These are phyloP conservation scores for Sarcomyxa edulis DNA, from an alignment of 768 basidiomycete species.

Conservation along the genomic window DNA sequence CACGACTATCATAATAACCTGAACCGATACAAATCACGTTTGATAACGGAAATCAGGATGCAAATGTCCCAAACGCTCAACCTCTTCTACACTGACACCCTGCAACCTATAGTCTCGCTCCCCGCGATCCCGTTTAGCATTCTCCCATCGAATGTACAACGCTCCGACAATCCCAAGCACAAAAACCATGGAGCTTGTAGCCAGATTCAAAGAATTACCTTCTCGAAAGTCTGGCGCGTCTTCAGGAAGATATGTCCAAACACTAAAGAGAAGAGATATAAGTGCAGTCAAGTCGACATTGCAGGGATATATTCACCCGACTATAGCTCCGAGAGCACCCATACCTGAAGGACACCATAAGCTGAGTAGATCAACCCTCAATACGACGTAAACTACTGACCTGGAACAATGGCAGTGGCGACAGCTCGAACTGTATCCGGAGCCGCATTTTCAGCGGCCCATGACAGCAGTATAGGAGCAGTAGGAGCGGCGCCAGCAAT, in stretches of 20 bases:
- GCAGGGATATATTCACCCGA: constrained; percentile 27
- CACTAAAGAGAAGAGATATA: constrained; percentile 18
- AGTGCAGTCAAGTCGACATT: not conserved
- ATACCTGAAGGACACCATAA: constrained; percentile 26
- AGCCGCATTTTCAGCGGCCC: constrained; percentile 45
- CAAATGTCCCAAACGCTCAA: constrained; percentile 35
- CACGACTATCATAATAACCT: no score
- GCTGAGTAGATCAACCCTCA: not conserved
- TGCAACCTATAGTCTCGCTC: constrained; percentile 34
- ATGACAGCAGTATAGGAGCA: constrained; percentile 37
- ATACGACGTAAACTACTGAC: constrained; percentile 12
- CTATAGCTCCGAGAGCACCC: constrained; percentile 38
- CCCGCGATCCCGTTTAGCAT: constrained; percentile 35
- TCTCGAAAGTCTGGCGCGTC: constrained; percentile 43
- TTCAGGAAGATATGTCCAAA: constrained; percentile 41
- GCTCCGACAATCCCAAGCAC: constrained; percentile 24
- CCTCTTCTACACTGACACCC: constrained; percentile 30
- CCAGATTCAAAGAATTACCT: constrained; percentile 42
- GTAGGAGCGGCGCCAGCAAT: constrained; percentile 32
- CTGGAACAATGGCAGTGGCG: constrained; percentile 37
- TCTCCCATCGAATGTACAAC: constrained; percentile 36
- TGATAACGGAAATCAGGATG: constrained; percentile 43
- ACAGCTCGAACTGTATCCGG: constrained; percentile 45
- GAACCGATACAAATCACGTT: no score
- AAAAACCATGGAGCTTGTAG: constrained; percentile 25